Conservation (phyloP, 495 filamentous ascomycete species). For the Penicillium maclennaniae region DNA sequence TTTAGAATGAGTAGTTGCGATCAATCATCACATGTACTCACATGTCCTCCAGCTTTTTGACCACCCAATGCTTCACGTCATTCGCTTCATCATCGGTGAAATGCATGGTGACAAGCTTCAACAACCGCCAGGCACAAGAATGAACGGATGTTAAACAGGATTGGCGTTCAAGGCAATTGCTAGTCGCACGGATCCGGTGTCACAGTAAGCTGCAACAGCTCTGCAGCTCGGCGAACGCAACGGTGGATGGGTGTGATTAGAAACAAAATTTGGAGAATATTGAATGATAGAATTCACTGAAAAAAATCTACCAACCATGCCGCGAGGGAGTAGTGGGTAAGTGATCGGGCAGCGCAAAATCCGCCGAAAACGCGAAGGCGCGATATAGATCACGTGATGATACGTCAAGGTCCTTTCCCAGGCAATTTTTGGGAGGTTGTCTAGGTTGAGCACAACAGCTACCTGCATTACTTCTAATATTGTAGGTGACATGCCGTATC, state of each 20-base stretch:
- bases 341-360: conserved; percentile 9
- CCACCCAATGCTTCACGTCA: conserved; percentile 82
- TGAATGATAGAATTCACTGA: neutral
- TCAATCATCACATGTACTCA: conserved; percentile 41
- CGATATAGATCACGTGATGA: conserved; percentile 19
- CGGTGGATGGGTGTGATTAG: neutral
- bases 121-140: neutral
- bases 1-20: neutral
- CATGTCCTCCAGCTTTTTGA: conserved; percentile 88
- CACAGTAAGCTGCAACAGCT: conserved; percentile 9
- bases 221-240: neutral
- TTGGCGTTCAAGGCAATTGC: neutral
- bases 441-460: neutral
- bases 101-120: conserved; percentile 52
- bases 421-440: neutral
- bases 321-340: conserved; percentile 1
- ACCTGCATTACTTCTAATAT: too few relatives aligned
- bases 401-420: neutral
- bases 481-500: too few relatives aligned
- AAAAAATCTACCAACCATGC: conserved; percentile 6
- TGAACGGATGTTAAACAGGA: neutral
- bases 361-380: conserved; percentile 19
- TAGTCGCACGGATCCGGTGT: conserved; percentile 15
- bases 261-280: neutral
- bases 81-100: conserved; percentile 72